phyloP scores from a whole-genome alignment of 2,329 filamentous ascomycete genomes.

The Paradendryphiella salina region DNA sequence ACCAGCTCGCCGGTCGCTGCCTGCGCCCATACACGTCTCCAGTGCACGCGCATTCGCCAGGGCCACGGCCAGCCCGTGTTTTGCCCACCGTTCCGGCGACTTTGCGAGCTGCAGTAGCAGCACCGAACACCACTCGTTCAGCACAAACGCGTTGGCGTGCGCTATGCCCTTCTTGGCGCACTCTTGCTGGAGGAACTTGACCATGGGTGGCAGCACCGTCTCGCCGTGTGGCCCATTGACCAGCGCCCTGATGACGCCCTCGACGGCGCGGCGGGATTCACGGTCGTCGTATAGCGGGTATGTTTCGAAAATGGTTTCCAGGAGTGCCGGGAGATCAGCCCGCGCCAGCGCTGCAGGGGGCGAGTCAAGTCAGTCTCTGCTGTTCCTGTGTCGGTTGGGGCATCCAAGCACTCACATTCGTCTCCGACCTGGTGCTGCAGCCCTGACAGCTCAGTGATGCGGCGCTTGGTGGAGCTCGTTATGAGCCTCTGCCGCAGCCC shows the following conservation, averaged over 20 bases:
- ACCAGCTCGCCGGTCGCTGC: slow-evolving; percentile 27
- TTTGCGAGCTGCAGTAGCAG: slow-evolving; percentile 72
- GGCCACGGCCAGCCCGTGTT: slow-evolving; percentile 67
- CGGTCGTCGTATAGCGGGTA: slow-evolving; percentile 87
- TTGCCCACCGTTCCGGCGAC: slow-evolving; percentile 63
- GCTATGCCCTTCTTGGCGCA: slow-evolving; percentile 77
- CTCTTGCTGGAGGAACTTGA: slow-evolving; percentile 70
- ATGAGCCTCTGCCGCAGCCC: slow-evolving; percentile 50
- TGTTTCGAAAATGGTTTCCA: slow-evolving; percentile 80
- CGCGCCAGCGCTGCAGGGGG: slow-evolving; percentile 46
- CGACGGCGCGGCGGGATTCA: slow-evolving; percentile 78
- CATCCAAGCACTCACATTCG: slow-evolving; percentile 46
- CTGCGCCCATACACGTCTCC: slow-evolving; percentile 70
- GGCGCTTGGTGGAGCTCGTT: slow-evolving; percentile 54
- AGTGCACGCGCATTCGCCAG: slow-evolving; percentile 71
- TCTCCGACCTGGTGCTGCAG: slow-evolving; percentile 51
- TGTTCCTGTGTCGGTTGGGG: background rate
- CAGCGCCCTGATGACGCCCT: slow-evolving; percentile 74
- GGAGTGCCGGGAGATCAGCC: slow-evolving; percentile 56
- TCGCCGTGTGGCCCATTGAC: slow-evolving; percentile 63
- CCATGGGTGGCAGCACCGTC: slow-evolving; percentile 63
- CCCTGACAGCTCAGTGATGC: slow-evolving; percentile 50
- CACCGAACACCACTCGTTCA: slow-evolving; percentile 86
- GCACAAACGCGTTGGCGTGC: slow-evolving; percentile 77
- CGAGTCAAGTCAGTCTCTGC: slow-evolving; percentile 17